phyloP scores from a whole-genome alignment of 2,329 filamentous ascomycete genomes.

The Phoma herbarum region DNA sequence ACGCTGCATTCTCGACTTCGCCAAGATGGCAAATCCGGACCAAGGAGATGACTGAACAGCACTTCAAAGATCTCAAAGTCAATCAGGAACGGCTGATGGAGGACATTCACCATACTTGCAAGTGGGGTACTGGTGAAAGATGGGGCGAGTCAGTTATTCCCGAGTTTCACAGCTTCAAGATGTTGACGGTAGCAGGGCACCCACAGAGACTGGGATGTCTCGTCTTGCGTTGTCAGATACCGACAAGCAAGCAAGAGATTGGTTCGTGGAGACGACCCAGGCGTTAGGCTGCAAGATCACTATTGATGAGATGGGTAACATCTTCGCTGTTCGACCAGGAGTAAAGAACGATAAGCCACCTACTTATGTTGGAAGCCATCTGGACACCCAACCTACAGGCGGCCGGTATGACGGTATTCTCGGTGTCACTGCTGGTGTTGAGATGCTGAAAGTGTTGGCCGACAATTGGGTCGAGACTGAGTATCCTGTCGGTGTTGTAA shows the following conservation, averaged over 20 bases:
- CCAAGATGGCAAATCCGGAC: constrained; percentile 51
- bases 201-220: constrained; percentile 78
- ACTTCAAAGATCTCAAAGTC: constrained; percentile 64
- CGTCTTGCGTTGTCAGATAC: constrained; percentile 75
- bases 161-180: not conserved
- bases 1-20: constrained; percentile 42
- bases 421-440: constrained; percentile 75
- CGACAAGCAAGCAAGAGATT: constrained; percentile 76
- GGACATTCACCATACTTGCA: constrained; percentile 70
- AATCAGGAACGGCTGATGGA: constrained; percentile 68
- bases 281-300: constrained; percentile 72
- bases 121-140: constrained; percentile 71
- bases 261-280: constrained; percentile 73
- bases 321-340: constrained; percentile 76
- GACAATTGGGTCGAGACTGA: constrained; percentile 74
- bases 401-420: constrained; percentile 81
- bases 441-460: constrained; percentile 73
- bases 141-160: constrained; percentile 67
- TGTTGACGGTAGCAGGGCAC: constrained; percentile 46
- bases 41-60: constrained; percentile 60
- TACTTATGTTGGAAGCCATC: constrained; percentile 75
- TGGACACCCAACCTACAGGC: constrained; percentile 65
- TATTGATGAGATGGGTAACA: constrained; percentile 81
- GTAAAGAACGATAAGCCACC: constrained; percentile 64
- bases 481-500: constrained; percentile 76